Base-by-base conservation (phyloP, 805 yeast species). In the Saturnispora dispora region DNA sequence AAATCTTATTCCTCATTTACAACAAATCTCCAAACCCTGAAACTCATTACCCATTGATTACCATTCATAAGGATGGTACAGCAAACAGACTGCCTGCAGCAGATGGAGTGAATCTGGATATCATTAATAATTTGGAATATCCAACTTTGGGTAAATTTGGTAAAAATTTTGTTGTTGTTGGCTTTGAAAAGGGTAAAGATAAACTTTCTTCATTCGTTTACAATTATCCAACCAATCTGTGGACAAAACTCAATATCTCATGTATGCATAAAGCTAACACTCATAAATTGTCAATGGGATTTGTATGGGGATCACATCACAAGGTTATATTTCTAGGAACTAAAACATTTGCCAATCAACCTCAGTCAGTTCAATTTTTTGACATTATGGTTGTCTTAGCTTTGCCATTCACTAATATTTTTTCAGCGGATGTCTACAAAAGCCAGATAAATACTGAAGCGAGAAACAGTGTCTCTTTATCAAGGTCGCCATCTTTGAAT, bases 301-400 rank as follows among this genome's bases (percentile, higher is more conserved):
- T 76, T 64, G 80, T 80, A 1, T 85, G 95, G 95, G 76, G 75
- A 32, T 82, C 90, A 0, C 95, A 85, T 63, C 91, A 85, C 60
- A 81, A 80, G 61, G 80, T 83, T 1, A 67, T 83, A 1, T 64
- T 83, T 28, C 58, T 85, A 35, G 93, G 93, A 18, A 18, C 41
- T 37, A 15, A 37, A 1, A 43, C 54, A 9, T 74, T 73, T 56
- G 59, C 62, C 32, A 62, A 62, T 40, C 72, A 80, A 3, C 68
- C 76, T 3, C 73, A 79, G 48, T 68, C 76, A 49, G 68, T 75
- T 15, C 67, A 79, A 45, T 76, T 65, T 57, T 79, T 77, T 61
- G 71, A 77, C 15, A 59, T 68, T 32, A 67, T 75, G 64, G 64
- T 77, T 11, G 68, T 78, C 5, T 77, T 79, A 3, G 71, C 78